Percentiles rank a stretch among this genome's conserved stretches.
phyloP scores from a whole-genome alignment of 2,329 filamentous ascomycete species.

The Aspergillus brunneoviolaceus region DNA sequence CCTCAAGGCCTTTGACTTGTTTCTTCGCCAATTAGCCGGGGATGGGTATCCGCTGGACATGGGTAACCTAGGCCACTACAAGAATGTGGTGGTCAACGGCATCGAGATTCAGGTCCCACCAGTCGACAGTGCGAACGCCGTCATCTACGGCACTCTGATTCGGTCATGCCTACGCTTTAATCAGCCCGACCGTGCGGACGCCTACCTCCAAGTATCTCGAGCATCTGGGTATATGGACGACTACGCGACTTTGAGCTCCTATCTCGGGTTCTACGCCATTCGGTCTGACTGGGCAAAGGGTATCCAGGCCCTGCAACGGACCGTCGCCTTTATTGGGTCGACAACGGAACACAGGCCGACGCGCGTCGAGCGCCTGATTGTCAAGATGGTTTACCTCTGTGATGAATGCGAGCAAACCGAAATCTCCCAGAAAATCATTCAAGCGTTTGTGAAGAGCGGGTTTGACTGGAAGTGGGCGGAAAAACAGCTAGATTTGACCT shows the following conservation, averaged over 20 bases:
- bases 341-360: slow-evolving; percentile 29
- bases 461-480: slow-evolving; percentile 30
- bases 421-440: slow-evolving; percentile 33
- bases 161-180: slow-evolving; percentile 40
- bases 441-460: slow-evolving; percentile 37
- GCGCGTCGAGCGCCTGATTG: slow-evolving; percentile 36
- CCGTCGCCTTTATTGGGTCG: slow-evolving; percentile 37
- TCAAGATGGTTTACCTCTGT: slow-evolving; percentile 42
- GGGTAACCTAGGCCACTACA: slow-evolving; percentile 26
- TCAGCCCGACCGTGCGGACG: slow-evolving; percentile 42
- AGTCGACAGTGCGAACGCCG: slow-evolving; percentile 31
- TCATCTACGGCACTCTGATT: slow-evolving; percentile 39
- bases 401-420: slow-evolving; percentile 34
- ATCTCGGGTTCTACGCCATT: slow-evolving; percentile 39
- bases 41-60: slow-evolving; percentile 37
- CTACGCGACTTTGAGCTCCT: slow-evolving; percentile 37
- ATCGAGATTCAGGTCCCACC: slow-evolving; percentile 40
- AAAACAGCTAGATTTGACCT: slow-evolving; percentile 29
- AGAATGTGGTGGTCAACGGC: slow-evolving; percentile 33
- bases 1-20: slow-evolving; percentile 42
- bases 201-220: slow-evolving; percentile 39
- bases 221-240: slow-evolving; percentile 39
- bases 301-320: slow-evolving; percentile 31
- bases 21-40: slow-evolving; percentile 39
- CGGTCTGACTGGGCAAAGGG: slow-evolving; percentile 40